These are phyloP conservation scores for Boletellus emodensis DNA, from an alignment of 768 basidiomycete species.

Conservation along the genomic window DNA sequence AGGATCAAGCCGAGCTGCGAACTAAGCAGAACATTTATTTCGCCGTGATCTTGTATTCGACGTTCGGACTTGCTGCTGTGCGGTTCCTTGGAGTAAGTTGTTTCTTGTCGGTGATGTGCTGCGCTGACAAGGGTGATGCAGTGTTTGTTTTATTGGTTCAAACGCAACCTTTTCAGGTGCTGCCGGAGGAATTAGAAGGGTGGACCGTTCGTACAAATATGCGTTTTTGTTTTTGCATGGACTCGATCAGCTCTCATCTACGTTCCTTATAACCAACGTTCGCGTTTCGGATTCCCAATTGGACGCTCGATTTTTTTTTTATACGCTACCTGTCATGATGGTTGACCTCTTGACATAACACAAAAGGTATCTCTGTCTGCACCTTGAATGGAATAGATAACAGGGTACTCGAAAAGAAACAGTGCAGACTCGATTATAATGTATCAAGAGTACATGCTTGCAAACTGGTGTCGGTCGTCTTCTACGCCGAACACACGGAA, in stretches of 20 bases:
- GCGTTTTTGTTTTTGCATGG: conserved; percentile 19
- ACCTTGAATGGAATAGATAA: conserved; percentile 22
- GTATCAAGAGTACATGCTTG: conserved; percentile 57
- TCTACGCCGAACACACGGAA: conserved; percentile 11
- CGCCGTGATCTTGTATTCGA: conserved; percentile 73
- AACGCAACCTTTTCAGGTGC: conserved; percentile 75
- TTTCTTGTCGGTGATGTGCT: not conserved
- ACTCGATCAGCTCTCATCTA: conserved; percentile 30
- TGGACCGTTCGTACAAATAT: conserved; percentile 9
- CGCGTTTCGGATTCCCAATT: conserved; percentile 7
- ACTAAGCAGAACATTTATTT: conserved; percentile 65
- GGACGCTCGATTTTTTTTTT: conserved; percentile 23
- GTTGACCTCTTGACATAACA: conserved; percentile 12
- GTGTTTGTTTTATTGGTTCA: conserved; percentile 83
- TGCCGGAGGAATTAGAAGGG: conserved; percentile 64
- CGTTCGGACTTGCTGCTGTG: conserved; percentile 66
- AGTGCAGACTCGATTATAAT: conserved; percentile 13
- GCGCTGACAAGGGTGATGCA: conserved; percentile 27
- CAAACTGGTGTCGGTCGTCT: conserved; percentile 33
- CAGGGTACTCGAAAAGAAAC: conserved; percentile 18
- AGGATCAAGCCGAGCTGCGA: conserved; percentile 41
- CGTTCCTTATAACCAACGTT: conserved; percentile 27
- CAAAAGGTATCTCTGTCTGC: conserved; percentile 22
- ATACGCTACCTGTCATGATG: conserved; percentile 19
- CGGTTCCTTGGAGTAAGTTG: conserved; percentile 71